These are phyloP conservation scores for Saccharomycopsis fermentans DNA, from an alignment of 805 yeast species.

Conservation along the genomic window DNA sequence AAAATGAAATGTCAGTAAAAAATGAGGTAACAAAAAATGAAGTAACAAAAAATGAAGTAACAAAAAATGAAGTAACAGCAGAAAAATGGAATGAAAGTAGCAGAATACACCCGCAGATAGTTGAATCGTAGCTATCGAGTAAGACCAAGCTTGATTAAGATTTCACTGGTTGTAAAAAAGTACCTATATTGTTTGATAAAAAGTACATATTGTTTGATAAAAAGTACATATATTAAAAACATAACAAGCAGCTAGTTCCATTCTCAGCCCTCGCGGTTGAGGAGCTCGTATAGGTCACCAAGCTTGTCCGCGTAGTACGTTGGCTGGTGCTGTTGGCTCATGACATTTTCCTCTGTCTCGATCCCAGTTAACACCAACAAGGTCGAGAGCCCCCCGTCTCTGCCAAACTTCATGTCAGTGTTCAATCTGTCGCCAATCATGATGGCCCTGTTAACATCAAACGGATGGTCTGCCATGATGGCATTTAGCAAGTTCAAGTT, in stretches of 20 bases:
- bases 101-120: too few relatives aligned
- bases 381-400: slow-evolving; percentile 78
- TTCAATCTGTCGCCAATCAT: slow-evolving; percentile 96
- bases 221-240: neutral
- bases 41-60: too few relatives aligned
- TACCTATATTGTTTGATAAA: too few relatives aligned
- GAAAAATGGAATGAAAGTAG: too few relatives aligned
- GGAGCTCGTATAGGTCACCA: slow-evolving; percentile 63
- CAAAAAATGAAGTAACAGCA: too few relatives aligned
- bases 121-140: too few relatives aligned
- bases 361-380: slow-evolving; percentile 86
- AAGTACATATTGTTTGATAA: too few relatives aligned
- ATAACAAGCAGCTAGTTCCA: too few relatives aligned
- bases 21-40: too few relatives aligned
- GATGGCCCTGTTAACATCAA: slow-evolving; percentile 48
- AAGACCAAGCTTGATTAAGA: too few relatives aligned
- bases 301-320: slow-evolving; percentile 58
- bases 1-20: too few relatives aligned
- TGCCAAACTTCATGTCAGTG: slow-evolving; percentile 91
- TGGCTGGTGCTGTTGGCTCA: slow-evolving; percentile 39
- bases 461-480: slow-evolving; percentile 55
- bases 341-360: slow-evolving; percentile 59
- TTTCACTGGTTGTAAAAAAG: too few relatives aligned
- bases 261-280: neutral
- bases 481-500: slow-evolving; percentile 83